Base-by-base conservation (phyloP, 2,329 filamentous ascomycete genomes). In the Botrytis cinerea region DNA sequence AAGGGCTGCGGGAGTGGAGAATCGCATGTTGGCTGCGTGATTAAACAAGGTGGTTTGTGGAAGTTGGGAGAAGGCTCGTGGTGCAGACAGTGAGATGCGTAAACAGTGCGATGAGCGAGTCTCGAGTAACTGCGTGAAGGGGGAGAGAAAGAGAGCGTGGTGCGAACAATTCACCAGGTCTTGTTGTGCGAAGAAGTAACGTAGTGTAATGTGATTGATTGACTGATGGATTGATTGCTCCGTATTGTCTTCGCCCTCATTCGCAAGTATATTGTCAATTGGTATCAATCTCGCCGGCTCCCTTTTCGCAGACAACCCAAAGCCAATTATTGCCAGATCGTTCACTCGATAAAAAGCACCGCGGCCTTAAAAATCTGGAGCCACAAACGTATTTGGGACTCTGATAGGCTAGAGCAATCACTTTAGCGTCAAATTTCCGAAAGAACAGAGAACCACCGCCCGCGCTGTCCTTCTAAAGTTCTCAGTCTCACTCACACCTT, bases 1-100 rank as follows among this genome's bases (percentile, higher is more conserved):
- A 1, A 82, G 72, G 46, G 78, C 70, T 2, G 79, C 76, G 54
- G 79, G 75, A n/a, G 75, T 74, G 32, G 79, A 78, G 70, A 81
- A 80, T n/a, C 78, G 80, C 81, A 82, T 82, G 38, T 66, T 78
- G 63, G 43, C 46, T 25, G 54, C 28, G 43, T 72, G 22, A 18
- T 22, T 22, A 38, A 28, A 60, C 3, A 22, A 45, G 28, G 46
- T 16, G 20, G 28, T 12, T 61, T 10, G 12, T 25, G 22, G 60
- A 20, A 51, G 22, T 40, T 72, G 45, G 61, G 38, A 48, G 4
- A n/a, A 40, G 8, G 12, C 28, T 54, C 64, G 46, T 40, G 12
- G 22, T 63, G 8, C 51, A 9, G 32, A 67, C 14, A 4, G 18
- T 8, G 35, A 61, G 59, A 38, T 40, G 22, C 43, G 8, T 66